Evolutionary conservation across 148 eudicot species (phyloP).

Genomic region (Agrostemma githago): DNA sequence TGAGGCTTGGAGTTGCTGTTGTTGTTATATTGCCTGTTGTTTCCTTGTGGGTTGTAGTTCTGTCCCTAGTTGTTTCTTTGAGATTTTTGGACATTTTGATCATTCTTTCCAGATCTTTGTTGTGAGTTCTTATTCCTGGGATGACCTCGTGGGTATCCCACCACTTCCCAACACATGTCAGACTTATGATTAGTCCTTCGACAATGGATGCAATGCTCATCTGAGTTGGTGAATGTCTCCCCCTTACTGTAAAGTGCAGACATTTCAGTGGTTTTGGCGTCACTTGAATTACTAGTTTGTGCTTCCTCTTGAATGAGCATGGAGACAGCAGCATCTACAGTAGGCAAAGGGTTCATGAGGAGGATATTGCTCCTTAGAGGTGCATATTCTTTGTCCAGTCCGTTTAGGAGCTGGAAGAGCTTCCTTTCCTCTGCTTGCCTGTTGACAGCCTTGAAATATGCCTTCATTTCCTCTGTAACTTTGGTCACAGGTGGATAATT

Average conservation of each 20-base stretch:
- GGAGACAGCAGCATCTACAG: neutral
- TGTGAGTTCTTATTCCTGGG: neutral
- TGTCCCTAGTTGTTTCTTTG: neutral
- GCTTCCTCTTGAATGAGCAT: neutral
- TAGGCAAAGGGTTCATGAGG: neutral
- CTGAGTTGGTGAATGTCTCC: neutral
- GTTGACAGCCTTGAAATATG: neutral
- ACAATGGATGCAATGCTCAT: neutral
- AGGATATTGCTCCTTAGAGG: neutral
- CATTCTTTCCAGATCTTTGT: too few relatives aligned
- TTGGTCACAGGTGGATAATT: too few relatives aligned
- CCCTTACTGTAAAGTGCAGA: neutral
- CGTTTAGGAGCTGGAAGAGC: neutral
- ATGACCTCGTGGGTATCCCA: neutral
- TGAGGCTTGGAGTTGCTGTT: too few relatives aligned
- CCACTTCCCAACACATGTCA: neutral
- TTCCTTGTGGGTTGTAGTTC: neutral
- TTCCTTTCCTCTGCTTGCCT: neutral
- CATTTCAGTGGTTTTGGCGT: neutral
- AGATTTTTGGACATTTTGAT: too few relatives aligned
- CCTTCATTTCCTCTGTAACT: neutral
- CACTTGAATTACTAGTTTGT: too few relatives aligned
- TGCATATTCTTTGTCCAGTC: neutral
- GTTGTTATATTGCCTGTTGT: too few relatives aligned
- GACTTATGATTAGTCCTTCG: neutral